phyloP scores from a whole-genome alignment of 768 basidiomycete species.

The Phlebiopsis gigantea region DNA sequence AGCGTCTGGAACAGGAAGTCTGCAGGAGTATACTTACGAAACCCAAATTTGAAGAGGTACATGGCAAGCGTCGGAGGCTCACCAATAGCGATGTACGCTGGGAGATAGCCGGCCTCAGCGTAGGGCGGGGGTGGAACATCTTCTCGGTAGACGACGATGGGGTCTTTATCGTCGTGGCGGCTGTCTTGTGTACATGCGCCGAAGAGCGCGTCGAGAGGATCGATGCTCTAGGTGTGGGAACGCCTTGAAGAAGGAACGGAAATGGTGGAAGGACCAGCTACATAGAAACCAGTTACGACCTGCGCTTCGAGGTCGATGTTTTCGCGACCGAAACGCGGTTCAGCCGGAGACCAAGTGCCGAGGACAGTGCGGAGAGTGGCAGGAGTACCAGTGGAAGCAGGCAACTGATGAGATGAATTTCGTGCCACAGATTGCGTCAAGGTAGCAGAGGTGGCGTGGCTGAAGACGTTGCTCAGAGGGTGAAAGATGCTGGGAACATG shows the following conservation, averaged over 20 bases:
- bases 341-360: conserved; percentile 13
- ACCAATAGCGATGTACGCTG: conserved; percentile 28
- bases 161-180: conserved; percentile 24
- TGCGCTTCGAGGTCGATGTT: conserved; percentile 15
- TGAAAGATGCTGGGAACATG: not conserved
- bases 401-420: conserved; percentile 2
- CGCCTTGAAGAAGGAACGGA: not conserved
- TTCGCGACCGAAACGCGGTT: not conserved
- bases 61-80: conserved; percentile 41
- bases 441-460: not conserved
- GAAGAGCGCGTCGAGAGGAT: conserved; percentile 26
- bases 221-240: conserved; percentile 7
- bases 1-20: not conserved
- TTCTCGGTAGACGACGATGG: conserved; percentile 12
- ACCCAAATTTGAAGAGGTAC: conserved; percentile 46
- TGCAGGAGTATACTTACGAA: conserved; percentile 32
- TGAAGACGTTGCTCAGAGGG: not conserved
- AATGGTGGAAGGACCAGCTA: not conserved
- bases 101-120: conserved; percentile 23
- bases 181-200: conserved; percentile 27
- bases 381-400: conserved; percentile 10
- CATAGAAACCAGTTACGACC: conserved; percentile 8
- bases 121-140: conserved; percentile 28
- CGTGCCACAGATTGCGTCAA: not conserved
- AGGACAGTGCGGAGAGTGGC: conserved; percentile 12